phyloP scores from a whole-genome alignment of 2,329 filamentous ascomycete species.

The Mollisiaceae sp. region DNA sequence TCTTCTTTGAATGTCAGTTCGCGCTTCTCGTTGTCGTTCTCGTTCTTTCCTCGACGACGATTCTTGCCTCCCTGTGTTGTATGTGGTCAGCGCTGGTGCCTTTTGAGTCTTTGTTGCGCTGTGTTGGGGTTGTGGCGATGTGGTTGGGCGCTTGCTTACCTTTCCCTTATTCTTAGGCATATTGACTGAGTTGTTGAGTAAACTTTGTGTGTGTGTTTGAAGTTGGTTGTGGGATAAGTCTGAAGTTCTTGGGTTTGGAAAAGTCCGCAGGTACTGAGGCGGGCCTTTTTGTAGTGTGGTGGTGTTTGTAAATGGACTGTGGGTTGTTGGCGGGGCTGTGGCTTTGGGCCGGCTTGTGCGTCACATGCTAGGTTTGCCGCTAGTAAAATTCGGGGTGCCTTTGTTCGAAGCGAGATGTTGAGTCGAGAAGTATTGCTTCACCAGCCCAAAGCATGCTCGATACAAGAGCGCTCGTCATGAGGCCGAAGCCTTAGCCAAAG shows the following conservation, averaged over 20 bases:
- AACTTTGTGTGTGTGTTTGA: background rate
- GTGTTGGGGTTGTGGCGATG: constrained; percentile 6
- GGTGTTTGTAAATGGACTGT: constrained; percentile 6
- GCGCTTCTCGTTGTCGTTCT: constrained; percentile 99
- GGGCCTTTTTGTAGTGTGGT: background rate
- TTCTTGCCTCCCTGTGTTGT: constrained; percentile 89
- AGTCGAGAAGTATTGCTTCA: background rate
- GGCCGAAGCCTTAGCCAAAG: background rate
- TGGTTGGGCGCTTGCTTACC: constrained; percentile 60
- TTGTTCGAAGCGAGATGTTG: constrained; percentile 8
- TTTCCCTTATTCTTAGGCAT: constrained; percentile 99
- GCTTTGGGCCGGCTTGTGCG: constrained; percentile 2
- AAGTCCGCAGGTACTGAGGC: background rate
- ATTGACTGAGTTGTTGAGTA: constrained; percentile 44
- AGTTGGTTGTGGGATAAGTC: background rate
- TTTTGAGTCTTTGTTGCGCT: constrained; percentile 21
- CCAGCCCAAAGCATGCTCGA: background rate
- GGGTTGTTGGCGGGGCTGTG: constrained; percentile 15
- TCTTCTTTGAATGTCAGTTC: constrained; percentile 99
- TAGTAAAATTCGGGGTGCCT: background rate
- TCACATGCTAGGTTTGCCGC: constrained; percentile 14
- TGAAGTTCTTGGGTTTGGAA: background rate
- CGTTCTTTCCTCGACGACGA: constrained; percentile 97
- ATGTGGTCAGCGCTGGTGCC: constrained; percentile 9
- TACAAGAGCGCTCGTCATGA: background rate